phyloP scores from a whole-genome alignment of 768 basidiomycete species.

The Goffeauzyma gilvescens region DNA sequence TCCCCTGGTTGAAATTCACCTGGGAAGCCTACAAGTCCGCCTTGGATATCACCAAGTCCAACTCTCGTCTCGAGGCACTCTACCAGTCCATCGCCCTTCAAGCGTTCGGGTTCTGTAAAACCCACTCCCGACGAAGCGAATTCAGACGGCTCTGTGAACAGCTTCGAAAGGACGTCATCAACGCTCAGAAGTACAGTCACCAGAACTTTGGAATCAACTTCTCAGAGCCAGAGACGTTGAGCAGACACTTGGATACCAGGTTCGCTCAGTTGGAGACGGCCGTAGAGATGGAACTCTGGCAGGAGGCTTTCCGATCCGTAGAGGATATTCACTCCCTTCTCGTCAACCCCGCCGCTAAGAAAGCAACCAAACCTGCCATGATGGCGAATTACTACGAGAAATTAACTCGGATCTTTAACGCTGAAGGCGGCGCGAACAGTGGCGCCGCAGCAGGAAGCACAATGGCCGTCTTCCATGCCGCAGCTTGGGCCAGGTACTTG shows the following conservation, averaged over 20 bases:
- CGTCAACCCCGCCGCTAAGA: constrained; percentile 51
- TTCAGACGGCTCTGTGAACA: constrained; percentile 94
- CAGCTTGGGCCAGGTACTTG: constrained; percentile 80
- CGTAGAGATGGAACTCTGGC: constrained; percentile 96
- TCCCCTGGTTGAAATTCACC: constrained; percentile 93
- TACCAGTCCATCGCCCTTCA: constrained; percentile 94
- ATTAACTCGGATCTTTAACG: constrained; percentile 86
- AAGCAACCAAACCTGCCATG: constrained; percentile 78
- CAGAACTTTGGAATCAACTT: constrained; percentile 90
- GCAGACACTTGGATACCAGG: constrained; percentile 87
- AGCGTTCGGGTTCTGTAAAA: constrained; percentile 91
- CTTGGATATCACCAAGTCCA: constrained; percentile 87
- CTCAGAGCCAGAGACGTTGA: constrained; percentile 79
- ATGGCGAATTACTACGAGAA: constrained; percentile 99
- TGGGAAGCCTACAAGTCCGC: constrained; percentile 97
- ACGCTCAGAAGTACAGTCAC: constrained; percentile 85
- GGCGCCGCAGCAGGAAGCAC: constrained; percentile 47
- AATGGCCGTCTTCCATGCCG: constrained; percentile 64
- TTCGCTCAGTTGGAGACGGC: constrained; percentile 92
- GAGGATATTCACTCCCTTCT: constrained; percentile 95
- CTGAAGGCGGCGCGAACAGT: constrained; percentile 42
- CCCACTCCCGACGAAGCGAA: constrained; percentile 83
- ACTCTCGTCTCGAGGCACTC: constrained; percentile 71
- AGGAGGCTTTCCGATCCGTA: constrained; percentile 93
- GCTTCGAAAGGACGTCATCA: constrained; percentile 77